phyloP scores from a whole-genome alignment of 371 early-diverging fungal species.

The Mortierella sp. region DNA sequence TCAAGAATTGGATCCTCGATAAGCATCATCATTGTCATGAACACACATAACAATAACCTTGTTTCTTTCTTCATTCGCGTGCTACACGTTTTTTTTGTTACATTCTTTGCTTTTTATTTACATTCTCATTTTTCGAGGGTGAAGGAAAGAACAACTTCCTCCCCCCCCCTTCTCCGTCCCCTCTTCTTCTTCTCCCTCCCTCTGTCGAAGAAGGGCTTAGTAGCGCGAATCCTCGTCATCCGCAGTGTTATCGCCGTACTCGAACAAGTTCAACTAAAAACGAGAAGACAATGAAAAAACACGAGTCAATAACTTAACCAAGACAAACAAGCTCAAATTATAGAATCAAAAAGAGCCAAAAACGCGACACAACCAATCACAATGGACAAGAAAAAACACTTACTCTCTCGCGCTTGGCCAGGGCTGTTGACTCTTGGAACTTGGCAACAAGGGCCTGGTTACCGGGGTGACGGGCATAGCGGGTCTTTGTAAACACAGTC shows the following conservation, averaged over 20 bases:
- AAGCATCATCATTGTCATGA: background rate
- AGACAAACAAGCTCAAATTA: background rate
- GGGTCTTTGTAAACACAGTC: conserved; percentile 69
- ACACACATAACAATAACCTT: too few relatives aligned
- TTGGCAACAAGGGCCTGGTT: conserved; percentile 68
- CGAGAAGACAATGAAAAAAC: background rate
- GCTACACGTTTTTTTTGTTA: background rate
- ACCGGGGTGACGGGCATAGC: conserved; percentile 62
- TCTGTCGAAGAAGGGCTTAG: conserved; percentile 6
- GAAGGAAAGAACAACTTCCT: too few relatives aligned
- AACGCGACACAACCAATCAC: too few relatives aligned
- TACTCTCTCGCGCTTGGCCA: conserved; percentile 76
- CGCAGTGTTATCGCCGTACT: conserved; percentile 90
- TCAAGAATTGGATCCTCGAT: background rate
- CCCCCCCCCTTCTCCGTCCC: too few relatives aligned
- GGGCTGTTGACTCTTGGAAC: conserved; percentile 65
- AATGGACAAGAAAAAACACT: conserved; percentile 35
- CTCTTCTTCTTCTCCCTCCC: background rate
- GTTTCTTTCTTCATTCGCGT: background rate
- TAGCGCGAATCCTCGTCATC: conserved; percentile 72
- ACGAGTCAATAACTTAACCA: background rate
- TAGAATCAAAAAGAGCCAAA: background rate
- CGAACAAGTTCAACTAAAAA: conserved; percentile 81
- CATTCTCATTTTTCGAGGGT: too few relatives aligned
- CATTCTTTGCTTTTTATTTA: background rate